Percentiles rank a stretch among this genome's conserved stretches.
These are phyloP conservation scores for Zygosaccharomyces sapae DNA, from an alignment of 1,139 yeast species.

Conservation along the genomic window DNA sequence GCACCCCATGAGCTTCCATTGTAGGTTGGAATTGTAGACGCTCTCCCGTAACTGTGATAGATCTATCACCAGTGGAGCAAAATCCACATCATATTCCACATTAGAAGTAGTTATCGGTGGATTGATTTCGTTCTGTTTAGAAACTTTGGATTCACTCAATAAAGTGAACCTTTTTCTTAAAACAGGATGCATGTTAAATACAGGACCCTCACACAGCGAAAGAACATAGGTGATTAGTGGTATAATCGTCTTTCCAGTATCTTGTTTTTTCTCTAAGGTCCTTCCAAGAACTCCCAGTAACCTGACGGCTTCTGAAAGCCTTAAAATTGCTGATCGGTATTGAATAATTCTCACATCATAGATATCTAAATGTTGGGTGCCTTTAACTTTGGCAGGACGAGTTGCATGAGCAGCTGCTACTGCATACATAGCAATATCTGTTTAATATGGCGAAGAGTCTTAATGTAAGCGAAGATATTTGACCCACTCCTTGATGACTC, in stretches of 20 bases:
- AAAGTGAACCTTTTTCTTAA: slow-evolving; percentile 28
- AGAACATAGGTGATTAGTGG: slow-evolving; percentile 32
- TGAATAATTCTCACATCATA: slow-evolving; percentile 32
- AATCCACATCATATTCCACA: slow-evolving; percentile 16
- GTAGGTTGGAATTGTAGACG: slow-evolving; percentile 28
- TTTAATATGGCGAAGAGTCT: slow-evolving; percentile 3
- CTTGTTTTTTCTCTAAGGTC: slow-evolving; percentile 20
- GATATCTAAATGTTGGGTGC: slow-evolving; percentile 24
- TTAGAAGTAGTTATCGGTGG: slow-evolving; percentile 17
- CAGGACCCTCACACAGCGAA: slow-evolving; percentile 31
- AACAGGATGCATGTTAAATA: slow-evolving; percentile 29
- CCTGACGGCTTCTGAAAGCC: slow-evolving; percentile 25
- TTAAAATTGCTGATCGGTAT: slow-evolving; percentile 27
- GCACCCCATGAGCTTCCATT: slow-evolving; percentile 26
- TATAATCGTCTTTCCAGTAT: slow-evolving; percentile 22
- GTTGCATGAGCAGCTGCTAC: slow-evolving; percentile 33
- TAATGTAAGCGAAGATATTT: not conserved
- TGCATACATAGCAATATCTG: slow-evolving; percentile 22
- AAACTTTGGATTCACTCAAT: slow-evolving; percentile 26
- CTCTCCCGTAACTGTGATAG: slow-evolving; percentile 17
- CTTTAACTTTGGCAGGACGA: slow-evolving; percentile 16
- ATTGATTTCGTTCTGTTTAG: slow-evolving; percentile 23
- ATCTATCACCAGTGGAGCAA: slow-evolving; percentile 17
- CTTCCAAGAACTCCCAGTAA: slow-evolving; percentile 24
- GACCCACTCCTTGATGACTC: not conserved